phyloP scores from a whole-genome alignment of 495 filamentous ascomycete species.

The Neurospora sp. region DNA sequence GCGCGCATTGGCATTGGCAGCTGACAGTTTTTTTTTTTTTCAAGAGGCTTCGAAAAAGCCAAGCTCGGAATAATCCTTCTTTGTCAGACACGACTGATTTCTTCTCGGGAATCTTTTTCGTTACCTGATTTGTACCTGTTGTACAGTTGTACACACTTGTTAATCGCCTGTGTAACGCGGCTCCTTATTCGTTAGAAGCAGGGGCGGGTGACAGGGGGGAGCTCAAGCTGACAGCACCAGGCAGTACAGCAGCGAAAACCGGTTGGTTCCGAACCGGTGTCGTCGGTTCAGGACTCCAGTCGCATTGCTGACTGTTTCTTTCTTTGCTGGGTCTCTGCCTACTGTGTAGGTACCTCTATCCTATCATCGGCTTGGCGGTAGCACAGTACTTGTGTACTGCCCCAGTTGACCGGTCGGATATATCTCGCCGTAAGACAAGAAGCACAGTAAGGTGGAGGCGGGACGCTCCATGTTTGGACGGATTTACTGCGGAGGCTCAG shows the following conservation, averaged over 20 bases:
- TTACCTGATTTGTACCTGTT: background rate
- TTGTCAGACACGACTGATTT: background rate
- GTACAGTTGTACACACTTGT: background rate
- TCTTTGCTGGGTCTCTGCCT: background rate
- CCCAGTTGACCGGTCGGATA: background rate
- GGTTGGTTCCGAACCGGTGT: background rate
- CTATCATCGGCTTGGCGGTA: background rate
- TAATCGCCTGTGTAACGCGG: background rate
- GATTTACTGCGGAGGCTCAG: background rate
- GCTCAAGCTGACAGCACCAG: no score
- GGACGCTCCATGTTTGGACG: background rate
- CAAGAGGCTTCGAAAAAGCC: background rate
- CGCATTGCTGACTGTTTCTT: background rate
- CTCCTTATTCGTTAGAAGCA: background rate
- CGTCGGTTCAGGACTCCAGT: background rate
- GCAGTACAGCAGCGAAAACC: background rate
- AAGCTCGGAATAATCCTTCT: background rate
- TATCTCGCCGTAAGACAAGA: background rate
- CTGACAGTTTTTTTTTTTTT: background rate
- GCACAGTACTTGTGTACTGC: background rate
- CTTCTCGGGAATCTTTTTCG: background rate
- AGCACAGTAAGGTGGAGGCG: background rate
- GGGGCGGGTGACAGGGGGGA: background rate
- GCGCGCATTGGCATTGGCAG: background rate
- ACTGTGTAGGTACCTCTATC: background rate